phyloP scores from a whole-genome alignment of 176 grass and related monocot genomes.

The Tuctoria greenei region DNA sequence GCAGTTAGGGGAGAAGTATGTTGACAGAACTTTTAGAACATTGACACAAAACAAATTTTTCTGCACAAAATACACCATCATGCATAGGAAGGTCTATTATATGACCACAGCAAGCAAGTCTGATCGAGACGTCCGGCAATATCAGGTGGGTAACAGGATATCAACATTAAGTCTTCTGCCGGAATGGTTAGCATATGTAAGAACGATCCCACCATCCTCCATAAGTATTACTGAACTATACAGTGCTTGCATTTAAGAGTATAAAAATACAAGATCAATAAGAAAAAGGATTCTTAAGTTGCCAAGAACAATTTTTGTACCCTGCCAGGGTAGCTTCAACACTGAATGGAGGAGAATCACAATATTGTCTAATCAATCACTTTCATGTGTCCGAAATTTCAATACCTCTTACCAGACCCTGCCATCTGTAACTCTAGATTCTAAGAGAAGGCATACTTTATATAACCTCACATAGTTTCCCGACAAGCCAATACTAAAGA shows the following conservation, averaged over 20 bases:
- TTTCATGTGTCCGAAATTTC: too few relatives aligned
- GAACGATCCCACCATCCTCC: slow-evolving; percentile 7
- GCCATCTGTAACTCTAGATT: too few relatives aligned
- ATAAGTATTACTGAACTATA: background rate
- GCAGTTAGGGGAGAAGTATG: background rate
- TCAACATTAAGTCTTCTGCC: background rate
- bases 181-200: background rate
- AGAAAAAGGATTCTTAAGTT: slow-evolving; percentile 11
- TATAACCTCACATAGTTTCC: background rate
- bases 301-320: background rate
- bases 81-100: background rate
- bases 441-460: too few relatives aligned
- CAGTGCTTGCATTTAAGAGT: background rate
- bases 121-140: background rate
- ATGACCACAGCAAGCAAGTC: background rate
- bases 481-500: background rate
- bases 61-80: slow-evolving; percentile 1
- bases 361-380: background rate
- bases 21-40: background rate
- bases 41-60: background rate
- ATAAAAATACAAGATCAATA: background rate
- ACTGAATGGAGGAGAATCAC: background rate
- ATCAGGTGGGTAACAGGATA: background rate
- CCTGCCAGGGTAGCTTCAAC: background rate
- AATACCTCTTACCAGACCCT: too few relatives aligned